phyloP scores from a whole-genome alignment of 129 eudicot genomes.

The Calendula officinalis region DNA sequence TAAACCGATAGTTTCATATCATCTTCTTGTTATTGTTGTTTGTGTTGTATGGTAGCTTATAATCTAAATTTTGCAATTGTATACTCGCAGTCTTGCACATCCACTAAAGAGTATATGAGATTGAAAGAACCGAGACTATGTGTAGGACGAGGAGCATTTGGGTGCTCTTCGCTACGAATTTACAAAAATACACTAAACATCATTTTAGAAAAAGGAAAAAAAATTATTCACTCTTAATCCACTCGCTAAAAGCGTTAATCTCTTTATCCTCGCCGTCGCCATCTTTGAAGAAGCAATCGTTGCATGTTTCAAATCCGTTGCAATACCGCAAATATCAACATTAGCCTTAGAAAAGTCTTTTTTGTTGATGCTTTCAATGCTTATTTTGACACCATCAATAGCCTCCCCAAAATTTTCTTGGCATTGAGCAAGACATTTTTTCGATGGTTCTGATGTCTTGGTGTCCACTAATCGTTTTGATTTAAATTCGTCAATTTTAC shows the following conservation, averaged over 20 bases:
- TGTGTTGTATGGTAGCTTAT: too few species aligned
- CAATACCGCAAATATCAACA: constrained; percentile 15
- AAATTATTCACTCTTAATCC: constrained; percentile 9
- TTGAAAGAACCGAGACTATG: too few species aligned
- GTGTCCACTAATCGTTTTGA: background rate
- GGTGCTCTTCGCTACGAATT: too few species aligned
- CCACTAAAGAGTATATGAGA: too few species aligned
- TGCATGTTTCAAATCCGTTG: constrained; percentile 22
- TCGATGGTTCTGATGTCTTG: background rate
- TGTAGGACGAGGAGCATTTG: too few species aligned
- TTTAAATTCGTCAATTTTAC: constrained; percentile 1
- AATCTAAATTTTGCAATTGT: too few species aligned
- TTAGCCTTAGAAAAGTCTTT: constrained; percentile 15
- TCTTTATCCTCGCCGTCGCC: background rate
- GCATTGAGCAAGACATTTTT: constrained; percentile 14
- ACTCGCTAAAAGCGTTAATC: background rate
- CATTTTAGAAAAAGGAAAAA: too few species aligned
- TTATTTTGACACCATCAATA: constrained; percentile 6
- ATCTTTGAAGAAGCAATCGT: constrained; percentile 14
- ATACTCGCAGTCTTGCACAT: too few species aligned
- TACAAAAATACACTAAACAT: too few species aligned
- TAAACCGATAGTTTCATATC: too few species aligned
- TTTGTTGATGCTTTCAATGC: constrained; percentile 23
- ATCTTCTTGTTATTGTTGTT: too few species aligned
- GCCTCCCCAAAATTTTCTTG: constrained; percentile 18